A percentile compares a stretch with the other conserved stretches of the same genome.
These are phyloP conservation scores for Pelagophyceae sp. DNA, from an alignment of 352 stramenopile genomes.

Conservation along the genomic window DNA sequence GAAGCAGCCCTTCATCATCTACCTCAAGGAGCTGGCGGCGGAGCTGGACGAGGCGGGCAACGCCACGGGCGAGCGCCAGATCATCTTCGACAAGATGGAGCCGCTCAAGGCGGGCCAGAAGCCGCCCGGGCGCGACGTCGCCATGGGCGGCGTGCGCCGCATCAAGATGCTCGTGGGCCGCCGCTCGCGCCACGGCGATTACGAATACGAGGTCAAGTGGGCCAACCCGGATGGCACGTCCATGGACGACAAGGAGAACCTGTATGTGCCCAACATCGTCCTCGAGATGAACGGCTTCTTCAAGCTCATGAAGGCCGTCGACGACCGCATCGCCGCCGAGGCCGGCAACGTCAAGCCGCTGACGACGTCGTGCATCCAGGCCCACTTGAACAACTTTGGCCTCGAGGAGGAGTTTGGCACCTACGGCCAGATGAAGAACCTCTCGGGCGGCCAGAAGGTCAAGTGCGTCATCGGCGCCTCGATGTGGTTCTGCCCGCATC, in stretches of 20 bases:
- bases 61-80: slow-evolving; percentile 48
- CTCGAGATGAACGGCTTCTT: slow-evolving; percentile 79
- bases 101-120: slow-evolving; percentile 35
- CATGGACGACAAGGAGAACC: slow-evolving; percentile 65
- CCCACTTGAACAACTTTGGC: slow-evolving; percentile 61
- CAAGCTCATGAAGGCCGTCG: slow-evolving; percentile 66
- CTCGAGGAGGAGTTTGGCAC: slow-evolving; percentile 61
- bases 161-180: slow-evolving; percentile 51
- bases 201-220: slow-evolving; percentile 95
- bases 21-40: slow-evolving; percentile 47
- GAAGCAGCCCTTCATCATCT: slow-evolving; percentile 37
- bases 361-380: slow-evolving; percentile 67
- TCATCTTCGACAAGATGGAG: slow-evolving; percentile 63
- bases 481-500: slow-evolving; percentile 67
- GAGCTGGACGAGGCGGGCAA: slow-evolving; percentile 37
- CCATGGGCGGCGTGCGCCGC: slow-evolving; percentile 36
- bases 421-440: slow-evolving; percentile 61
- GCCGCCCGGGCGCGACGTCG: slow-evolving; percentile 37
- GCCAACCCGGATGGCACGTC: slow-evolving; percentile 81
- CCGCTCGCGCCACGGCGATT: slow-evolving; percentile 82
- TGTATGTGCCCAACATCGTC: slow-evolving; percentile 59
- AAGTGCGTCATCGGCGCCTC: slow-evolving; percentile 62
- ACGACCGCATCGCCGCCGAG: slow-evolving; percentile 59
- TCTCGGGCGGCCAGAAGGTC: slow-evolving; percentile 66
- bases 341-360: slow-evolving; percentile 65